Evolutionary conservation across 306 rosid species (phyloP), one percentile per base, ranked within the genome.

Genomic region (Spatholobus suberectus): DNA sequence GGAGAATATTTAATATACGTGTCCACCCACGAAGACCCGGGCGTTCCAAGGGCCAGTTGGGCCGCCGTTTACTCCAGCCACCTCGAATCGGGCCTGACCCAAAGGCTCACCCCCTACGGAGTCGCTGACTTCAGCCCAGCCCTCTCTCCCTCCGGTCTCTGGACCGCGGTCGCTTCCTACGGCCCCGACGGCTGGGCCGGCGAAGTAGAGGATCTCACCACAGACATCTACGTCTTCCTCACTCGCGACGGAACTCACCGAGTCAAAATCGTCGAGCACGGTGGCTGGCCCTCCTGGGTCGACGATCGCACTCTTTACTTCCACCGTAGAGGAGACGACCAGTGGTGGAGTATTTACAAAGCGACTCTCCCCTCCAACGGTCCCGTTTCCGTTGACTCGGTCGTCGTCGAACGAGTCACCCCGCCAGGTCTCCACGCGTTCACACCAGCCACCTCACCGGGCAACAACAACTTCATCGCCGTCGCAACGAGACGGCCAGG

Each of bases 221-320:
- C 98, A 2, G 92, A 92, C 63, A 88, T 95, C 79, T 95, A 90
- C 34, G 82, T 92, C 20, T 93, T 90, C 82, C 75, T 79, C 12
- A 93, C 98, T 75, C 84, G 84, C 4, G 98, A 95, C 18, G 98
- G 98, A 15, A 82, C 89, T 71, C 85, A 63, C 0, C 88, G 98
- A 75, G 83, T 88, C 18, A 95, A 90, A 85, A 85, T 89, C 1
- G 92, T 89, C 1, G 90, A 92, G 2, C 97, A 92, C 84, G 98
- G 97, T n/a, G 99, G 99, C 24, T 95, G 99, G 99, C 98, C 99
- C 2, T 9, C 86, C 13, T 95, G 98, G 98, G 84, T 79, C 1
- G 96, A 93, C 47, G 99, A 93, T 34, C 89, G 89, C 1, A 95
- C 92, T 4, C 38, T 95, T 35, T 96, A 88, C 85, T 90, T 96